A percentile compares a stretch with the other conserved stretches of the same genome.
Conservation (phyloP, 352 stramenopile species). For the Saprolegnia diclina region DNA sequence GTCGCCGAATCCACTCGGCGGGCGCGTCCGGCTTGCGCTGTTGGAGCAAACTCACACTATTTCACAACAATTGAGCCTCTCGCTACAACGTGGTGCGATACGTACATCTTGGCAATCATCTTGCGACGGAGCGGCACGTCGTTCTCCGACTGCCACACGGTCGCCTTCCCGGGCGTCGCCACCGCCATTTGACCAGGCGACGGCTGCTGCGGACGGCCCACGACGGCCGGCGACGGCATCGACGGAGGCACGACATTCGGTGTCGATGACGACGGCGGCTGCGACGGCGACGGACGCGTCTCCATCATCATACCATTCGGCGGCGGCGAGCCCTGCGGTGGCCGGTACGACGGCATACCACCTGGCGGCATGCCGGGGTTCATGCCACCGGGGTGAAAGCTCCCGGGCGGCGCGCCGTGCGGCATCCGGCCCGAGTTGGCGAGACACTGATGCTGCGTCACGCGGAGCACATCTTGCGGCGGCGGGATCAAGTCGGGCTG, state of each 20-base stretch:
- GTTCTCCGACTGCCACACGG: constrained; percentile 82
- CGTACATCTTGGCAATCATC: constrained; percentile 90
- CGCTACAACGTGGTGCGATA: too few species aligned
- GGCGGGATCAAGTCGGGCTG: constrained; percentile 81
- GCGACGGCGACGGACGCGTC: constrained; percentile 2
- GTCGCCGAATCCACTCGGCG: constrained; percentile 94
- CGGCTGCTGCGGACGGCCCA: not conserved
- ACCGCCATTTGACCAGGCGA: constrained; percentile 13
- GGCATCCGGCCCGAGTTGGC: constrained; percentile 54
- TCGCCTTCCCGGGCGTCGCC: not conserved
- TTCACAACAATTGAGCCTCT: too few species aligned
- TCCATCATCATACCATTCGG: constrained; percentile 7
- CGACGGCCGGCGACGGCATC: not conserved
- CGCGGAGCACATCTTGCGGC: constrained; percentile 80
- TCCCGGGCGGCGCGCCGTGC: not conserved
- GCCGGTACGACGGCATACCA: constrained; percentile 8
- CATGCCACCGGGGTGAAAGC: constrained; percentile 18
- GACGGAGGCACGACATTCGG: not conserved
- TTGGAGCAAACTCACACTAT: constrained; percentile 92
- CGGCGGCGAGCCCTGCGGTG: constrained; percentile 2
- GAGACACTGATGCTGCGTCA: constrained; percentile 53
- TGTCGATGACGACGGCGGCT: not conserved
- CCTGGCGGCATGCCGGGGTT: constrained; percentile 5
- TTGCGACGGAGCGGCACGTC: constrained; percentile 78
- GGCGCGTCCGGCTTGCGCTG: constrained; percentile 95